A percentile compares a stretch with the other conserved stretches of the same genome.
Evolutionary conservation across 306 rosid species (phyloP).

Genomic region (Hippophae tibetana): DNA sequence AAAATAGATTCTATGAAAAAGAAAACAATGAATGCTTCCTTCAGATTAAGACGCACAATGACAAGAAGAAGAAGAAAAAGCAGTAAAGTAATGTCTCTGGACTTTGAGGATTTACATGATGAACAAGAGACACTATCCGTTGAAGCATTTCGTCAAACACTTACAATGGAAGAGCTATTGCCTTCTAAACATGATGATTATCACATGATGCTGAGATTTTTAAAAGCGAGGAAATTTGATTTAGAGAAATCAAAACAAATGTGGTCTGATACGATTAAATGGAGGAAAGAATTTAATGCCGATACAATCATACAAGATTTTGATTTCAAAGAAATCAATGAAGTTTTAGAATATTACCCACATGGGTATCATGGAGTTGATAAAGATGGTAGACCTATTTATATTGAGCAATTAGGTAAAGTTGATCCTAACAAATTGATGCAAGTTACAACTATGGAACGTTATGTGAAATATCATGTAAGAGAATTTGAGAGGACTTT

Average conservation of each 20-base stretch:
- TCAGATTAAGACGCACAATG: conserved; percentile 50
- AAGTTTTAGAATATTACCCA: conserved; percentile 68
- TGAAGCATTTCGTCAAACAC: conserved; percentile 67
- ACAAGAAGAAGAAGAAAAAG: conserved; percentile 56
- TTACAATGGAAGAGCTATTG: conserved; percentile 65
- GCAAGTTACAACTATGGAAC: conserved; percentile 83
- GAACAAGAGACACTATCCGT: conserved; percentile 62
- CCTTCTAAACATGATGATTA: conserved; percentile 84
- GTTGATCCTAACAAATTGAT: conserved; percentile 60
- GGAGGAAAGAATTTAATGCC: conserved; percentile 81
- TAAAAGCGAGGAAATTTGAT: conserved; percentile 82
- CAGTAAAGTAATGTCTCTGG: conserved; percentile 60
- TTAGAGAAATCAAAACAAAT: conserved; percentile 72
- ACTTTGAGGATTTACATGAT: conserved; percentile 66
- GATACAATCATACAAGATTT: conserved; percentile 72
- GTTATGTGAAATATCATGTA: conserved; percentile 74
- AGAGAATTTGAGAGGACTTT: conserved; percentile 82
- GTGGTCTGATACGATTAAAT: conserved; percentile 83
- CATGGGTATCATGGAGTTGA: conserved; percentile 92
- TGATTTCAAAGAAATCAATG: conserved; percentile 61
- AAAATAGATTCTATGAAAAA: conserved; percentile 44
- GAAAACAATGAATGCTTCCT: conserved; percentile 59
- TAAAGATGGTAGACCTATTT: conserved; percentile 87
- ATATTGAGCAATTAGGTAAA: conserved; percentile 71
- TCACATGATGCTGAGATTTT: conserved; percentile 87